Evolutionary conservation across 306 rosid species (phyloP).

Genomic region (Prosopis cineraria): DNA sequence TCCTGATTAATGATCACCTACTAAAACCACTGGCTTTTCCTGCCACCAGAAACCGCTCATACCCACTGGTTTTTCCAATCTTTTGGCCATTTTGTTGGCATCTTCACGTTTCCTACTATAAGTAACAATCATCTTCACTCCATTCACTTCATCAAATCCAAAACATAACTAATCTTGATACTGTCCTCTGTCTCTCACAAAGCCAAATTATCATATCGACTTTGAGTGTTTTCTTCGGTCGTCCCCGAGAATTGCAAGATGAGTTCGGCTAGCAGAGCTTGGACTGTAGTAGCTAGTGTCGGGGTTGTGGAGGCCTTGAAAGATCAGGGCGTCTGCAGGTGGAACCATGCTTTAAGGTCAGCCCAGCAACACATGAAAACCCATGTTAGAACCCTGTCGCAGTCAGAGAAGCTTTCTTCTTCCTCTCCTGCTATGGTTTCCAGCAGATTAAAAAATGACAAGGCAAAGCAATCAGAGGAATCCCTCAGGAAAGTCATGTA

Average conservation of each 20-base stretch:
- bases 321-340: conserved; percentile 64
- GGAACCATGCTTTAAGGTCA: conserved; percentile 46
- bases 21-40: conserved; percentile 4
- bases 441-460: conserved; percentile 38
- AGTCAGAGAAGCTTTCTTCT: conserved; percentile 46
- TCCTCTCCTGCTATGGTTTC: conserved; percentile 40
- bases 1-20: background rate
- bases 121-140: background rate
- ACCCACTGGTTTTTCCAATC: conserved; percentile 8
- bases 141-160: background rate
- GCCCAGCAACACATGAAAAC: conserved; percentile 47
- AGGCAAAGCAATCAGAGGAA: conserved; percentile 63
- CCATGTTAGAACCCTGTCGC: conserved; percentile 38
- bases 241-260: background rate
- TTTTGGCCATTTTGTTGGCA: background rate
- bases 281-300: conserved; percentile 42
- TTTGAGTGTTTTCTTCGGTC: background rate
- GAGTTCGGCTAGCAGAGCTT: conserved; percentile 38
- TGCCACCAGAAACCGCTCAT: background rate
- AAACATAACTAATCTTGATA: background rate
- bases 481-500: conserved; percentile 67
- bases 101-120: background rate
- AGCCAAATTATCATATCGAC: background rate
- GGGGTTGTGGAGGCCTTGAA: conserved; percentile 50
- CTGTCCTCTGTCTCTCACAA: too few relatives aligned